Conservation (phyloP, 495 filamentous ascomycete species). For the Sporormia fimetaria region DNA sequence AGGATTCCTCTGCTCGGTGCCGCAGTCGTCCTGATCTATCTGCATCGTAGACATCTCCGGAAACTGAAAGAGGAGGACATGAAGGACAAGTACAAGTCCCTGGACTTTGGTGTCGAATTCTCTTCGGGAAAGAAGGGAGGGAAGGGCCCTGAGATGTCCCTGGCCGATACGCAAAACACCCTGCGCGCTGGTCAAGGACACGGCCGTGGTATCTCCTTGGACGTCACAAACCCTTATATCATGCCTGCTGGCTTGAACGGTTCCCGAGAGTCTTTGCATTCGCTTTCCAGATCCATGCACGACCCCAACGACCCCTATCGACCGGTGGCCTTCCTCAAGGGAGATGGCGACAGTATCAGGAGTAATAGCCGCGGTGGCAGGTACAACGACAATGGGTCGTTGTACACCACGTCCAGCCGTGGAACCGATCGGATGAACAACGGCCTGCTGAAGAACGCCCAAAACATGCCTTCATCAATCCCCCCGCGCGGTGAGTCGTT, state of each 20-base stretch:
- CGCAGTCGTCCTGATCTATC: constrained; percentile 54
- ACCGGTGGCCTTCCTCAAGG: constrained; percentile 48
- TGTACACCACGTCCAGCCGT: constrained; percentile 45
- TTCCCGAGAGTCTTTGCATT: constrained; percentile 76
- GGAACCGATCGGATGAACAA: constrained; percentile 46
- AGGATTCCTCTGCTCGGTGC: constrained; percentile 69
- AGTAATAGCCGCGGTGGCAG: constrained; percentile 18
- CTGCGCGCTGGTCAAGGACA: no score
- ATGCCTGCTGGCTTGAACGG: constrained; percentile 68
- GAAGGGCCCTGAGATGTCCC: constrained; percentile 33
- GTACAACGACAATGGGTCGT: constrained; percentile 49
- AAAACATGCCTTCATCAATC: constrained; percentile 52
- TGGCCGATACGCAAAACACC: constrained; percentile 38
- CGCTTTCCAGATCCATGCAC: constrained; percentile 60
- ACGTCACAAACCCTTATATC: constrained; percentile 74
- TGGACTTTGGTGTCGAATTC: constrained; percentile 72
- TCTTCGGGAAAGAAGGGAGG: constrained; percentile 42
- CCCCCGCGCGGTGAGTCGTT: constrained; percentile 36
- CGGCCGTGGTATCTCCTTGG: constrained; percentile 69
- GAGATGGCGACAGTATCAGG: constrained; percentile 36
- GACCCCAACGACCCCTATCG: constrained; percentile 75
- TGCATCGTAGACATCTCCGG: constrained; percentile 66
- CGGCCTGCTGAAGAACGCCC: constrained; percentile 51
- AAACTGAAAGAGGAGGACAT: constrained; percentile 68
- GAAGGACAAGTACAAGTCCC: constrained; percentile 77